Evolutionary conservation across 2,329 filamentous ascomycete genomes (phyloP).

Genomic region (Phyllosticta citriasiana): DNA sequence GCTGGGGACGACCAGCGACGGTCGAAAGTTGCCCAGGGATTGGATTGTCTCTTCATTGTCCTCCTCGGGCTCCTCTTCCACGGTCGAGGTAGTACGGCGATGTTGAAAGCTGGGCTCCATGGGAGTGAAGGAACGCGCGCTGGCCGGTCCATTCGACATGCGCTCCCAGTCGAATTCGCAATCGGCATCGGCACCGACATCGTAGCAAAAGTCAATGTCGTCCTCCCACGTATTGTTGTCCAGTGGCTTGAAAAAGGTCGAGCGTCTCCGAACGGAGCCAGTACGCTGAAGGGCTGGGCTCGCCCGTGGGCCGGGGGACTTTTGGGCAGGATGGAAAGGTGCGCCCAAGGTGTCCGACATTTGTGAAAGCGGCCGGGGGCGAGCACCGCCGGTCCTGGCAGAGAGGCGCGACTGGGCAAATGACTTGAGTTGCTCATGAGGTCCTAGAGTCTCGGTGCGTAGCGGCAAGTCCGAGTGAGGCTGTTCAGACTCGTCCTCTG

Average conservation of each 20-base stretch:
- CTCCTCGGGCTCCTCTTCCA: conserved; percentile 5
- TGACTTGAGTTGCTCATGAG: conserved; percentile 9
- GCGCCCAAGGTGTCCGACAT: conserved; percentile 38
- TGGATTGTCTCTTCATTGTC: background rate
- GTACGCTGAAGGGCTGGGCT: conserved; percentile 1
- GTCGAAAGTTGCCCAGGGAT: conserved; percentile 13
- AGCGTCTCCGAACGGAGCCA: conserved; percentile 5
- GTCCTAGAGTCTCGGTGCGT: conserved; percentile 3
- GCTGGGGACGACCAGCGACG: conserved; percentile 21
- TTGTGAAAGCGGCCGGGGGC: conserved; percentile 23
- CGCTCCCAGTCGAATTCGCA: conserved; percentile 51
- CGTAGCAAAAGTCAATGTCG: conserved; percentile 53
- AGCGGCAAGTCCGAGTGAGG: conserved; percentile 3
- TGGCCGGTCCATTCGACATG: conserved; percentile 18
- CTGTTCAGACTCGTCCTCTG: background rate
- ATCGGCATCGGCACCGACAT: conserved; percentile 50
- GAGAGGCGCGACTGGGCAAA: conserved; percentile 3
- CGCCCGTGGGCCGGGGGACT: conserved; percentile 2
- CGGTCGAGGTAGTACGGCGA: background rate
- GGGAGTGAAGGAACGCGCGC: conserved; percentile 20
- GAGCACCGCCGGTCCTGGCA: background rate
- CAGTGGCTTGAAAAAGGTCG: conserved; percentile 8
- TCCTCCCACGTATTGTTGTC: conserved; percentile 44
- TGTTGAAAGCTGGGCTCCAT: background rate
- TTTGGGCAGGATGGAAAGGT: conserved; percentile 23